Evolutionary conservation across 2,329 filamentous ascomycete genomes (phyloP).

Genomic region (Colletotrichum theobromicola): DNA sequence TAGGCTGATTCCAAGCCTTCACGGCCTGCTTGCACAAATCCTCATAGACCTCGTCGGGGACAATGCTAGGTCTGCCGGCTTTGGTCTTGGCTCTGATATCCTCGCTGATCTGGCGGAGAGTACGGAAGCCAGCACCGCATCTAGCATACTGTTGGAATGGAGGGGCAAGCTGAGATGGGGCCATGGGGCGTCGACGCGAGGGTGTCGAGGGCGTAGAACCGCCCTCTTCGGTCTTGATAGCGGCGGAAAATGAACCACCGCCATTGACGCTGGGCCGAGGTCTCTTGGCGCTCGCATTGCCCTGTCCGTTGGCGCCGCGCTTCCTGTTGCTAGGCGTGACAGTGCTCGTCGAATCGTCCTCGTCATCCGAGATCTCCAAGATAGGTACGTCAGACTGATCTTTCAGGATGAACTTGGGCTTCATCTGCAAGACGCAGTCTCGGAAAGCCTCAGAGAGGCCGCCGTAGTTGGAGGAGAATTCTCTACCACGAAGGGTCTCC

Average conservation of each 20-base stretch:
- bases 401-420: constrained; percentile 51
- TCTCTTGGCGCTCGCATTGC: constrained; percentile 18
- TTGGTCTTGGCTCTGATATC: constrained; percentile 60
- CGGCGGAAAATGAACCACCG: constrained; percentile 18
- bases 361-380: constrained; percentile 45
- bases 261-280: constrained; percentile 1
- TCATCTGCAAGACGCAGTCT: constrained; percentile 47
- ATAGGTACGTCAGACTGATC: constrained; percentile 38
- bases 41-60: constrained; percentile 65
- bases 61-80: constrained; percentile 63
- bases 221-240: constrained; percentile 43
- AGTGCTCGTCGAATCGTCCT: constrained; percentile 27
- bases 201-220: not conserved
- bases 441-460: constrained; percentile 57
- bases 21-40: constrained; percentile 63
- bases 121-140: constrained; percentile 46
- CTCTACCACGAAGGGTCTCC: constrained; percentile 55
- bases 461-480: constrained; percentile 51
- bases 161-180: constrained; percentile 14
- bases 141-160: constrained; percentile 44
- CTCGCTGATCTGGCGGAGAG: constrained; percentile 55
- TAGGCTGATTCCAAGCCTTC: constrained; percentile 60
- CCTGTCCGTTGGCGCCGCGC: constrained; percentile 24
- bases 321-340: constrained; percentile 24
- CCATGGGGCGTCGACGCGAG: constrained; percentile 10